Percentiles rank a stretch among this genome's conserved stretches.
Conservation (phyloP, 208 protist species). For the Wallacemonas sp. region DNA sequence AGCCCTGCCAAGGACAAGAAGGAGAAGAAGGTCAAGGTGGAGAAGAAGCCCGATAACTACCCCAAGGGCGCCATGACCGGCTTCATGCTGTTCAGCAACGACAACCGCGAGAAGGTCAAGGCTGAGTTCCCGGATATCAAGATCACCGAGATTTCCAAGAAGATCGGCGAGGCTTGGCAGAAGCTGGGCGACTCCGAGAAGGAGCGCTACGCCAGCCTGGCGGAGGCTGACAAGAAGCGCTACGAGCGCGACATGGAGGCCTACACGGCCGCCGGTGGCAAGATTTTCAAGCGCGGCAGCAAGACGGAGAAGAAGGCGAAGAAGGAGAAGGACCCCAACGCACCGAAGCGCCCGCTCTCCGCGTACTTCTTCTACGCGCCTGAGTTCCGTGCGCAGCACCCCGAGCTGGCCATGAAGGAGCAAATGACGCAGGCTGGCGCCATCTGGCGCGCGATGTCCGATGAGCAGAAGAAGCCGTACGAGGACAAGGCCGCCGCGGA, state of each 20-base stretch:
- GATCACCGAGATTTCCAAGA: conserved; percentile 65
- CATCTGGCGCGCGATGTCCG: conserved; percentile 65
- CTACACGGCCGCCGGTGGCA: conserved; percentile 66
- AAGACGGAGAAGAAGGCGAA: conserved; percentile 65
- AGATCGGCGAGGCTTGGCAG: conserved; percentile 72
- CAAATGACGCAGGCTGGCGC: conserved; percentile 64
- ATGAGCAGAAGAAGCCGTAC: conserved; percentile 79
- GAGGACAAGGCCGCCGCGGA: conserved; percentile 77
- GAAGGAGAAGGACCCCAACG: conserved; percentile 77
- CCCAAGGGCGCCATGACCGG: conserved; percentile 76
- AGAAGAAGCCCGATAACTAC: conserved; percentile 82
- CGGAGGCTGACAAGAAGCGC: conserved; percentile 82
- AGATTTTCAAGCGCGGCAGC: conserved; percentile 51
- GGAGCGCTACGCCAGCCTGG: conserved; percentile 66
- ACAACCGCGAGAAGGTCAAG: conserved; percentile 73
- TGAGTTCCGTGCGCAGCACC: conserved; percentile 72
- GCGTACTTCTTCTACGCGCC: conserved; percentile 82
- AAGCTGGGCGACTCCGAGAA: conserved; percentile 63
- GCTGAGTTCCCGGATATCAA: conserved; percentile 69
- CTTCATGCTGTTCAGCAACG: conserved; percentile 81
- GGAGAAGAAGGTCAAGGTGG: conserved; percentile 51
- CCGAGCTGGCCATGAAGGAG: conserved; percentile 56
- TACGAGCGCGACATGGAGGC: conserved; percentile 74
- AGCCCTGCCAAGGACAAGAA: conserved; percentile 33
- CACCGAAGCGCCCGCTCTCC: conserved; percentile 78